Conservation (phyloP, 768 basidiomycete species). For the Agaricus blazei region DNA sequence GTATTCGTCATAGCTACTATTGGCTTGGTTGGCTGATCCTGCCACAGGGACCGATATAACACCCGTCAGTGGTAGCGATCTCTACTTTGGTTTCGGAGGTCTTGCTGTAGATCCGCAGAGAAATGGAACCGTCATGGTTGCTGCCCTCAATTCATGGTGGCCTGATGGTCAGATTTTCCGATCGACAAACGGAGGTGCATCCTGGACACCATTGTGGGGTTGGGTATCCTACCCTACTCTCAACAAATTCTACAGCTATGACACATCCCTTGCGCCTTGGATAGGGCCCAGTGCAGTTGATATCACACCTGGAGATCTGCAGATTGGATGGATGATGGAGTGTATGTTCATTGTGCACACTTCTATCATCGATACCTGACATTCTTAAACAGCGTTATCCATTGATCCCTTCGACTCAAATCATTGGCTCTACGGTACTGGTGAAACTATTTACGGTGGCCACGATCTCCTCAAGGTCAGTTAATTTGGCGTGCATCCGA, state of each 20-base stretch:
- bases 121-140: slow-evolving; percentile 65
- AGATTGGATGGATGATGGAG: slow-evolving; percentile 75
- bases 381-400: slow-evolving; percentile 30
- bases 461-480: slow-evolving; percentile 41
- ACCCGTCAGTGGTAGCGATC: slow-evolving; percentile 51
- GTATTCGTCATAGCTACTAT: slow-evolving; percentile 3
- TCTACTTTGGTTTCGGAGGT: slow-evolving; percentile 62
- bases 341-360: slow-evolving; percentile 19
- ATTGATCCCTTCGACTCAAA: slow-evolving; percentile 68
- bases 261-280: slow-evolving; percentile 55
- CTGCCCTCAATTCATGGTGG: slow-evolving; percentile 61
- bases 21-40: not conserved
- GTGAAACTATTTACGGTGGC: slow-evolving; percentile 58
- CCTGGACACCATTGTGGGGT: slow-evolving; percentile 56
- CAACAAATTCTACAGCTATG: slow-evolving; percentile 50
- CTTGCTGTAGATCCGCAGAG: slow-evolving; percentile 54
- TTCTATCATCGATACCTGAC: not conserved
- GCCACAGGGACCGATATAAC: slow-evolving; percentile 53
- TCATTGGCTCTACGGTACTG: slow-evolving; percentile 71
- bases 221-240: slow-evolving; percentile 45
- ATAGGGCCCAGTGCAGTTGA: slow-evolving; percentile 45
- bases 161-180: slow-evolving; percentile 66
- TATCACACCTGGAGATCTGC: slow-evolving; percentile 36
- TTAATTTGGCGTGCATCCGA: not conserved
- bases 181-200: slow-evolving; percentile 50